These are phyloP conservation scores for Flaveria brownii DNA, from an alignment of 129 eudicot genomes.

Conservation along the genomic window DNA sequence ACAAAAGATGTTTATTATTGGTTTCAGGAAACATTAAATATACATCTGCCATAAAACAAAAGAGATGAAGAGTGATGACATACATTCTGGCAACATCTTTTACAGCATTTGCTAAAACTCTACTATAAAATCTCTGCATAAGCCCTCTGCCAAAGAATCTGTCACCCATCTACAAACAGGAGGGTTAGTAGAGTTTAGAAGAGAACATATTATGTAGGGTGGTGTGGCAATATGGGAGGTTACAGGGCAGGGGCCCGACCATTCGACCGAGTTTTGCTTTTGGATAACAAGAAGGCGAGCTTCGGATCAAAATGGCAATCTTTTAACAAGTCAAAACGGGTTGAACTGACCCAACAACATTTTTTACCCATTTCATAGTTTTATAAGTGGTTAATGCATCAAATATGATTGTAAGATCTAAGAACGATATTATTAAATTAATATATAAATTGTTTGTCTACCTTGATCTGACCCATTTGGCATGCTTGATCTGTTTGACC, in stretches of 20 bases:
- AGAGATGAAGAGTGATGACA: constrained; percentile 35
- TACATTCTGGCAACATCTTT: constrained; percentile 71
- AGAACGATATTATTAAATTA: not conserved
- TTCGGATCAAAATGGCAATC: not conserved
- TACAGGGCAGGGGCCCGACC: no score
- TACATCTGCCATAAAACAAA: not conserved
- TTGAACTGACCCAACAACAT: not conserved
- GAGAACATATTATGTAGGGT: not conserved
- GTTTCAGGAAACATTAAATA: not conserved
- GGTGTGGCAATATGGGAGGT: not conserved
- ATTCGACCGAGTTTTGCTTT: no score
- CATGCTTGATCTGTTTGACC: not conserved
- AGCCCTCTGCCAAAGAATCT: constrained; percentile 69
- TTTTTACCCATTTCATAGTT: not conserved
- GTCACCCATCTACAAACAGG: constrained; percentile 63
- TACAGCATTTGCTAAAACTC: constrained; percentile 61
- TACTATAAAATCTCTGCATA: constrained; percentile 68
- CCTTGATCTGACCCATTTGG: not conserved
- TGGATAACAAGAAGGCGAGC: no score
- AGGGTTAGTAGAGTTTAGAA: not conserved
- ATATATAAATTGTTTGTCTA: not conserved
- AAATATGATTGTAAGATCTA: not conserved
- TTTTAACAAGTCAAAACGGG: not conserved
- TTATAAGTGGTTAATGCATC: not conserved
- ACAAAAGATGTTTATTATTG: not conserved